phyloP scores from a whole-genome alignment of 1,284 basidiomycete genomes.

The Schizophyllum commune region DNA sequence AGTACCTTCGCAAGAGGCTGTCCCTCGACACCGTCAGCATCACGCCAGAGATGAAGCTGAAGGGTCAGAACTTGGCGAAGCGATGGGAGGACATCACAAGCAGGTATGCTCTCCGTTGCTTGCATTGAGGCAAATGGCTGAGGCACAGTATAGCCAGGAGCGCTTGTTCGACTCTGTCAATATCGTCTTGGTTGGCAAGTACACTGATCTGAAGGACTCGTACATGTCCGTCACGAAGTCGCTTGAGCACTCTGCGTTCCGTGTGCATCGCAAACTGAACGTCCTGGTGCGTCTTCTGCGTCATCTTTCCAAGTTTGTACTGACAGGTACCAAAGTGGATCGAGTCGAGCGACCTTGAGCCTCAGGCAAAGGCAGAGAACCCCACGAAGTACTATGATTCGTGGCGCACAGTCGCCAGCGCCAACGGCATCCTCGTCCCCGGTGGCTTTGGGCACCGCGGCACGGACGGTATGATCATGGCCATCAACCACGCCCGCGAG shows the following conservation, averaged over 20 bases:
- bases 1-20: conserved; percentile 79
- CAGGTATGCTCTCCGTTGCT: conserved; percentile 33
- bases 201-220: conserved; percentile 94
- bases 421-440: conserved; percentile 88
- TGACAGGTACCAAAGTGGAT: conserved; percentile 67
- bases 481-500: conserved; percentile 95
- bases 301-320: conserved; percentile 1
- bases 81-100: conserved; percentile 85
- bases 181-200: conserved; percentile 95
- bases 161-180: conserved; percentile 87
- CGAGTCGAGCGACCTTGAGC: conserved; percentile 91
- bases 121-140: conserved; percentile 3
- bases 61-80: conserved; percentile 59
- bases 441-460: conserved; percentile 94
- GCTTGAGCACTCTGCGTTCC: conserved; percentile 93
- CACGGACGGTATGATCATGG: conserved; percentile 96
- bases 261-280: conserved; percentile 78
- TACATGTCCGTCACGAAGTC: conserved; percentile 99
- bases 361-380: conserved; percentile 66
- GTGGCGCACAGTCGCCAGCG: conserved; percentile 89
- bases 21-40: conserved; percentile 60
- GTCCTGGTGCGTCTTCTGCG: conserved; percentile 51
- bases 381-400: conserved; percentile 95
- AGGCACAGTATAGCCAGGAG: conserved; percentile 57
- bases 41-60: conserved; percentile 46